Conservation (phyloP, 2,329 filamentous ascomycete species). For the Seiridium unicorne region DNA sequence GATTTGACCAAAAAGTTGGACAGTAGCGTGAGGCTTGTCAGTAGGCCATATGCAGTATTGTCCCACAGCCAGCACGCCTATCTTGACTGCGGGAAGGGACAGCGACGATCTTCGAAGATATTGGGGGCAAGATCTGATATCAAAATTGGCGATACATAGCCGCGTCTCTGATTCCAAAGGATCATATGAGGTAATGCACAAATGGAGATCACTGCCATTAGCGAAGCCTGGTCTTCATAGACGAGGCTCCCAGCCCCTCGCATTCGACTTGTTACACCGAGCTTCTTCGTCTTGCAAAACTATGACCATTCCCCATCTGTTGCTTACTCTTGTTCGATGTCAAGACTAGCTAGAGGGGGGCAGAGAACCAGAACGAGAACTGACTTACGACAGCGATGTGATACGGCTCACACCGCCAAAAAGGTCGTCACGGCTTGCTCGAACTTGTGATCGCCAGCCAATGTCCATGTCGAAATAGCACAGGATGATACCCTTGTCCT, state of each 20-base stretch:
- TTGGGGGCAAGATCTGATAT: constrained; percentile 7
- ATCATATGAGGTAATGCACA: not conserved
- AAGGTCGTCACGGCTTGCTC: not conserved
- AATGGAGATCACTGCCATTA: not conserved
- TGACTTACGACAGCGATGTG: too few species aligned
- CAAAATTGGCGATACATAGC: not conserved
- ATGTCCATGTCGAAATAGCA: not conserved
- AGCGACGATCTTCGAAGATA: not conserved
- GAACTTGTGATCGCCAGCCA: not conserved
- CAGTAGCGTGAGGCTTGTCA: too few species aligned
- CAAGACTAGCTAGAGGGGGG: too few species aligned
- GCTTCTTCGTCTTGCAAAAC: not conserved
- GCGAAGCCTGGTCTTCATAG: not conserved
- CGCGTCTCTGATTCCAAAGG: not conserved
- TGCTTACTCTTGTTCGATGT: too few species aligned
- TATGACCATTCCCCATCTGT: not conserved
- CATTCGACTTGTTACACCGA: not conserved
- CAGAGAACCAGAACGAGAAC: too few species aligned
- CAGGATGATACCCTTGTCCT: not conserved
- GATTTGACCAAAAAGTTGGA: too few species aligned
- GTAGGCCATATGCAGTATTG: too few species aligned
- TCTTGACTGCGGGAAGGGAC: not conserved
- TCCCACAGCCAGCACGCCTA: too few species aligned
- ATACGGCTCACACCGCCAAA: too few species aligned
- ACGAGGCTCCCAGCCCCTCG: not conserved